phyloP scores from a whole-genome alignment of 257 asterid species.

The Eustoma russellianum region DNA sequence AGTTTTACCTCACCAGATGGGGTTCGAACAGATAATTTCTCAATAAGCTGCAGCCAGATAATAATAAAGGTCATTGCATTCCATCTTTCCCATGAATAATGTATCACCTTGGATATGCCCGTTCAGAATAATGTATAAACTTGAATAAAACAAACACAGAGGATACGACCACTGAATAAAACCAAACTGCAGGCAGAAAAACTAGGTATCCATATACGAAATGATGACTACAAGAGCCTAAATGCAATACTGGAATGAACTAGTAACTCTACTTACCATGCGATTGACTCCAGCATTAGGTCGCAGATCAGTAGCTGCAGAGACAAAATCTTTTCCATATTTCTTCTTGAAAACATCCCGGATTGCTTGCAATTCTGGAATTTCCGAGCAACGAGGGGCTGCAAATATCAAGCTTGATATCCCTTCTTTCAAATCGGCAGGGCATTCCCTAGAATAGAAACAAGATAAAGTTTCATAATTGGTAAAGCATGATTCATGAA shows the following conservation, averaged over 20 bases:
- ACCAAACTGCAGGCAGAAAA: too few species aligned
- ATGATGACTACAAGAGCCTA: background rate
- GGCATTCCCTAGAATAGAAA: slow-evolving; percentile 63
- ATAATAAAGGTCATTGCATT: background rate
- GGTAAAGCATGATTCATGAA: background rate
- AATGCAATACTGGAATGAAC: background rate
- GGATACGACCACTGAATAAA: too few species aligned
- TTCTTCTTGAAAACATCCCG: slow-evolving; percentile 70
- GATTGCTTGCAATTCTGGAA: slow-evolving; percentile 70
- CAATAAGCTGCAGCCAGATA: slow-evolving; percentile 61
- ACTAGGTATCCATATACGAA: background rate
- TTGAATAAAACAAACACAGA: background rate
- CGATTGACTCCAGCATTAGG: slow-evolving; percentile 95
- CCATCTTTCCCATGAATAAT: background rate
- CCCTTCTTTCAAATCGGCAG: slow-evolving; percentile 94
- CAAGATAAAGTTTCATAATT: background rate
- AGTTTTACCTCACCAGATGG: slow-evolving; percentile 82
- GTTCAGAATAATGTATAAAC: too few species aligned
- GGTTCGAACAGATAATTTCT: slow-evolving; percentile 85
- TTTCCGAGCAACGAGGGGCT: slow-evolving; percentile 93
- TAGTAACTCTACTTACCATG: slow-evolving; percentile 28
- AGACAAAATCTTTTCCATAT: slow-evolving; percentile 89
- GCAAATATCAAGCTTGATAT: slow-evolving; percentile 85
- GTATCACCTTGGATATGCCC: background rate
- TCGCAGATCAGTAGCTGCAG: slow-evolving; percentile 87